phyloP scores from a whole-genome alignment of 2,329 filamentous ascomycete genomes.

The Geosmithia putterillii region DNA sequence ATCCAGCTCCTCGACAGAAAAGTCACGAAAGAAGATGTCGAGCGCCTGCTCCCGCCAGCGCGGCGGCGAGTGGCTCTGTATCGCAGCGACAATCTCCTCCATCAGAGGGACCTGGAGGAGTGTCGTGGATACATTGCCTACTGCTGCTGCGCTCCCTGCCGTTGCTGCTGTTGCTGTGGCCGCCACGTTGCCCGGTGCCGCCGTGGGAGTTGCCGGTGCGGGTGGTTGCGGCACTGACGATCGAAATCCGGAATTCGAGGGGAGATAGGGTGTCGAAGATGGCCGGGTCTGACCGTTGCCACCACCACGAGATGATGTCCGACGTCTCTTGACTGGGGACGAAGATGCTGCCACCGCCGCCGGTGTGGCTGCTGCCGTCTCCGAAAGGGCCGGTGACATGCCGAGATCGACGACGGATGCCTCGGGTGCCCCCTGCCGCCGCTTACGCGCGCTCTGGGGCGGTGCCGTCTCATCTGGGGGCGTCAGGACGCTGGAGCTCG shows the following conservation, averaged over 20 bases:
- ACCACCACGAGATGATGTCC: conserved; percentile 14
- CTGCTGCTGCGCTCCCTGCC: background rate
- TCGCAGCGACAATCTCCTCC: conserved; percentile 28
- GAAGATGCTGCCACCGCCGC: background rate
- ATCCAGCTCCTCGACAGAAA: conserved; percentile 43
- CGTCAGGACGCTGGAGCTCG: conserved; percentile 34
- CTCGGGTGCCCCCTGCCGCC: conserved; percentile 14
- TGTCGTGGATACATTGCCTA: no score
- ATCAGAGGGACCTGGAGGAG: conserved; percentile 7
- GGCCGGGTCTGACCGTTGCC: background rate
- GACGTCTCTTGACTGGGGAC: conserved; percentile 19
- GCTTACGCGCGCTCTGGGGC: conserved; percentile 19
- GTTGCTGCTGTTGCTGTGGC: background rate
- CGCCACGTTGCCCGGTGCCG: background rate
- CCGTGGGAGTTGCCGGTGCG: background rate
- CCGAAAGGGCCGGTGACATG: background rate
- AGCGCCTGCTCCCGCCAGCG: conserved; percentile 46
- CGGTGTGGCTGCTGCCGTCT: conserved; percentile 1
- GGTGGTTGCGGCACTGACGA: background rate
- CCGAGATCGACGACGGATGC: background rate
- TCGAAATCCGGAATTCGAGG: no score
- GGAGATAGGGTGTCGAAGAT: conserved; percentile 7
- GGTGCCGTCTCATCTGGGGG: conserved; percentile 36
- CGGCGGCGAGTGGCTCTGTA: conserved; percentile 23
- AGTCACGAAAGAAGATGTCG: conserved; percentile 47